These are phyloP conservation scores for Stephanodiscus triporus DNA, from an alignment of 108 stramenopile genomes.

Conservation along the genomic window DNA sequence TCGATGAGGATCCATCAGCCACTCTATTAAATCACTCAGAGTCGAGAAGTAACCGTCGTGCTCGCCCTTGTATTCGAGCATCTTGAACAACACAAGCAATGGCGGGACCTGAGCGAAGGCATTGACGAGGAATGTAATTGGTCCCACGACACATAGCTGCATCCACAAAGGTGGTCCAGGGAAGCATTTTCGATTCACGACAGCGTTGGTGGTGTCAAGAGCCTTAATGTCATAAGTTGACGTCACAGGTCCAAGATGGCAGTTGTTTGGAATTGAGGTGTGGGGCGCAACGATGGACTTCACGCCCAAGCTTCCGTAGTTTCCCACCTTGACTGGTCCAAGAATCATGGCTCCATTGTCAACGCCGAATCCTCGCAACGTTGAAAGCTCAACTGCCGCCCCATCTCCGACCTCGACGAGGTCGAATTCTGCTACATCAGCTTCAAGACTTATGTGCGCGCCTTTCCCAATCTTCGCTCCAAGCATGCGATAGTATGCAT, in stretches of 20 bases:
- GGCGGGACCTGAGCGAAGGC: slow-evolving; percentile 56
- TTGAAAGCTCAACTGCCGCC: slow-evolving; percentile 57
- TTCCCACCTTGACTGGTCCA: slow-evolving; percentile 57
- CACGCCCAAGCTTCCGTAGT: slow-evolving; percentile 50
- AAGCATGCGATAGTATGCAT: slow-evolving; percentile 48
- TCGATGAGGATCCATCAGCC: slow-evolving; percentile 59
- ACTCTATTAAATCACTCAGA: slow-evolving; percentile 53
- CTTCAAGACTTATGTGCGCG: slow-evolving; percentile 47
- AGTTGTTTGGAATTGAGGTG: slow-evolving; percentile 43
- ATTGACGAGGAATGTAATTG: slow-evolving; percentile 49
- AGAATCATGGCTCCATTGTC: slow-evolving; percentile 68
- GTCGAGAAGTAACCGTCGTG: slow-evolving; percentile 40
- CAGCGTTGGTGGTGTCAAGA: slow-evolving; percentile 17
- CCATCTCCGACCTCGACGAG: slow-evolving; percentile 57
- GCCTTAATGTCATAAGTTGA: slow-evolving; percentile 42
- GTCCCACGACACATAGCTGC: slow-evolving; percentile 32
- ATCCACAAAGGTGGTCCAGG: slow-evolving; percentile 45
- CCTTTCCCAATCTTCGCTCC: slow-evolving; percentile 63
- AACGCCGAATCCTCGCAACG: slow-evolving; percentile 58
- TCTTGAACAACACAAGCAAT: slow-evolving; percentile 39
- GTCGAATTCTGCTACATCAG: slow-evolving; percentile 71
- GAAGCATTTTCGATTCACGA: slow-evolving; percentile 45
- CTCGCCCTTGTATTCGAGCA: slow-evolving; percentile 41
- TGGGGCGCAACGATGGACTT: slow-evolving; percentile 64
- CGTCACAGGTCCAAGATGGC: slow-evolving; percentile 54